Base-by-base conservation (phyloP, 352 stramenopile species). In the Phytophthora palmivora region DNA sequence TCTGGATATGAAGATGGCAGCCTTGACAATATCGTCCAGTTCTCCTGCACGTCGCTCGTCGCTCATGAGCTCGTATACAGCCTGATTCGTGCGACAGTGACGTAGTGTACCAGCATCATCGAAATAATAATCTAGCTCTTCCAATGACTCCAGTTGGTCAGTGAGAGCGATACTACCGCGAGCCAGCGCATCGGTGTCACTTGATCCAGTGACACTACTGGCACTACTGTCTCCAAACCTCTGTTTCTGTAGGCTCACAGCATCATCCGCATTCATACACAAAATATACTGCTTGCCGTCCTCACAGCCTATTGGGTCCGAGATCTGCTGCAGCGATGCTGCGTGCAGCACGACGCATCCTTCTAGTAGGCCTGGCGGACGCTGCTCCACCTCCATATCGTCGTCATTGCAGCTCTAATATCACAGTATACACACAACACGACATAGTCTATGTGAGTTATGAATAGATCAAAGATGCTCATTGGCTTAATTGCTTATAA, bases 1-100 rank as follows among this genome's bases (percentile, higher is more conserved):
- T 91, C 57, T 93, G 82, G 36, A 93, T 90, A 52, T 91, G 82
- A 91, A 93, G 61, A 93, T 93, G 45, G 84, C 84, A 14, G 84
- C 84, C 53, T 90, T 89, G 42, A 93, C 80, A 57, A 91, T 90
- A 30, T 92, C 84, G 52, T 91, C 82, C 57, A 91, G 77, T 45
- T 93, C 82, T 16, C 72, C 67, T 0, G 82, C 84, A 22, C 80
- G 75, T 18, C 77, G 65, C 62, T 91, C 78, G 66, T 91, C 82
- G 53, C 78, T 84, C 80, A 93, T 91, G 56, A 93, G 74, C 63
- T 93, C 84, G 32, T 76, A 80, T 12, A 92, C 82, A 1, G 84
- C 81, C 44, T 91, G 79, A 48, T 88, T 91, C 9, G 84, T 90
- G 37, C 78, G 68, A 33, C 84, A 89, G 49, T 91, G 82, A 9